Percentiles rank a stretch among this genome's conserved stretches.
Conservation (phyloP, 805 yeast species). For the Teunomyces pallodes region DNA sequence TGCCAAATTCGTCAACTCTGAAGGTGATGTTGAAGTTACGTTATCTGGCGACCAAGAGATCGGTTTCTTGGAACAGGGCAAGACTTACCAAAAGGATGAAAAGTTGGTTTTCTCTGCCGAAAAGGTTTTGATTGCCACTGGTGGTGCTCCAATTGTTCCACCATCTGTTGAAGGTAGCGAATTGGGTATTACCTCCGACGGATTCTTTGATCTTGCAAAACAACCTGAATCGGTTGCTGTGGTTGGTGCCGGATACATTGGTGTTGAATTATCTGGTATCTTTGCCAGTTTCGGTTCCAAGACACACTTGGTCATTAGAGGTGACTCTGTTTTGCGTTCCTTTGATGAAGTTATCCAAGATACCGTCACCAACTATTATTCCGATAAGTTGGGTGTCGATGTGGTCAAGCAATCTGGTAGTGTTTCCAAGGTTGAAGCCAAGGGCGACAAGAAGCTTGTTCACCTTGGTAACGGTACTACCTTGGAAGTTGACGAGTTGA, state of each 20-base stretch:
- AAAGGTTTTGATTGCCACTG: constrained; percentile 85
- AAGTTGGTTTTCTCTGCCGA: constrained; percentile 70
- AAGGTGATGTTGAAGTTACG: constrained; percentile 76
- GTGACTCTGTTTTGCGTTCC: constrained; percentile 83
- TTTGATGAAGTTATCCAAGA: constrained; percentile 81
- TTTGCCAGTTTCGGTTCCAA: constrained; percentile 86
- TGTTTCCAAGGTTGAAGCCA: constrained; percentile 33
- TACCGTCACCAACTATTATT: constrained; percentile 77
- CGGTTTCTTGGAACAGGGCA: constrained; percentile 29
- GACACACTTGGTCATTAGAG: constrained; percentile 85
- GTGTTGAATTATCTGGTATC: constrained; percentile 92
- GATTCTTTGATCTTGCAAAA: constrained; percentile 73
- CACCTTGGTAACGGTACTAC: constrained; percentile 35
- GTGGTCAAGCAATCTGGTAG: constrained; percentile 66
- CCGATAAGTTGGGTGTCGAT: constrained; percentile 70
- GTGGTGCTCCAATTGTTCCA: constrained; percentile 82
- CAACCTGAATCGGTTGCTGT: constrained; percentile 93
- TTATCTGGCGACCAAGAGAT: constrained; percentile 41
- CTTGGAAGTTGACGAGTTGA: constrained; percentile 66
- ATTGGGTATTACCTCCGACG: constrained; percentile 83
- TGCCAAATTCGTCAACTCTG: constrained; percentile 65
- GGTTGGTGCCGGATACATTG: constrained; percentile 98
- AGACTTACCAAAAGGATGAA: constrained; percentile 46
- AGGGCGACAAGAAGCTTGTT: constrained; percentile 36
- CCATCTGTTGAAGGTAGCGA: constrained; percentile 74